Base-by-base conservation (phyloP, 495 filamentous ascomycete species). In the Podospora fimiseda region DNA sequence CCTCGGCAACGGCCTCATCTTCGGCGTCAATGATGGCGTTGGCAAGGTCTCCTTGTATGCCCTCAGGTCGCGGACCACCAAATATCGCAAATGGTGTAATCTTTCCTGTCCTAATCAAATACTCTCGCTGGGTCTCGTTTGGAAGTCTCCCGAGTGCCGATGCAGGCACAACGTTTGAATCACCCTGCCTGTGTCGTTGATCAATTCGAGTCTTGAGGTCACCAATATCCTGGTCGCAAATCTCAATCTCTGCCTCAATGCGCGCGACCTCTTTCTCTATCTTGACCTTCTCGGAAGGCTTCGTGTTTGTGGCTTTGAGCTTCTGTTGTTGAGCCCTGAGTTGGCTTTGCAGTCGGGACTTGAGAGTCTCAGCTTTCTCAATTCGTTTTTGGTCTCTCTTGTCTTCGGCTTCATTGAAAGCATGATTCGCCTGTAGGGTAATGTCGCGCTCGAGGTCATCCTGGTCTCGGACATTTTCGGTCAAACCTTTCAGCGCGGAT, bases 71-170 rank as follows among this genome's bases (percentile, higher is more conserved):
- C 19, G 74, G 71, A 24, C 74, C 75, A 40, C 77, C 75, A 60
- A 91, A 77, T 47, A 82, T 84, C 2, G 90, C 85, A 53, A 98
- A 97, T 0, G 93, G 93, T 0, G 93, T 98, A 59, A 98, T 98
- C 68, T 97, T 96, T 48, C 93, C 93, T 0, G 92, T 98, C 5
- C 93, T 80, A 30, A 98, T 91, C 44, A 98, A 78, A 65, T 89
- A 97, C 23, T 94, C 90, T 43, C 91, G 80, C 47, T 87, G 82
- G 13, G 78, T 89, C 70, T 97, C 93, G 58, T 85, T 83, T 14
- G 87, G 82, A 53, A 90, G 66, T 48, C 79, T 80, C 11, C 66
- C 60, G 16, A 63, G 67, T 15, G 63, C 54, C 19, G 73, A 68
- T 6, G 62, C 60, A 1, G 60, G 60, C 15, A 70, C 65, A 9